Conservation (phyloP, 2,329 filamentous ascomycete genomes). For the Clarireedia sp. region DNA sequence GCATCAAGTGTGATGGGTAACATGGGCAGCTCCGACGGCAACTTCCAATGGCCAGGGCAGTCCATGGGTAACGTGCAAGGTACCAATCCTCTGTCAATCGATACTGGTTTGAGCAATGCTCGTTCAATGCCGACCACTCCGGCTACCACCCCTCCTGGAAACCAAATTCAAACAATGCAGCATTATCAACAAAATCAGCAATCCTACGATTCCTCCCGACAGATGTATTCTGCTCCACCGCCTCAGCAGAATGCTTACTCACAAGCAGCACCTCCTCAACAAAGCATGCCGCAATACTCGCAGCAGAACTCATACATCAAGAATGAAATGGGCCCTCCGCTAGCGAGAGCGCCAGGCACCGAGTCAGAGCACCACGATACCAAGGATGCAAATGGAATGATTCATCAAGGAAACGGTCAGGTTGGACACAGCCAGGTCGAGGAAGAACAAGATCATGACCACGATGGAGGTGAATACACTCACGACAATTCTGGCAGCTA, state of each 20-base stretch:
- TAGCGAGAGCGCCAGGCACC: constrained; percentile 49
- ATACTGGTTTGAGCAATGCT: constrained; percentile 68
- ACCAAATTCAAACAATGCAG: constrained; percentile 68
- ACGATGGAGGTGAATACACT: constrained; percentile 75
- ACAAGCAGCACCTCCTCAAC: constrained; percentile 49
- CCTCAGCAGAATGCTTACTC: constrained; percentile 63
- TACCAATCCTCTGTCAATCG: constrained; percentile 69
- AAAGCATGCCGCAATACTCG: constrained; percentile 63
- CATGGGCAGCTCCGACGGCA: constrained; percentile 65
- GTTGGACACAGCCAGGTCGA: constrained; percentile 48
- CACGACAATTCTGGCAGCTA: constrained; percentile 69
- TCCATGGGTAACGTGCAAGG: constrained; percentile 54
- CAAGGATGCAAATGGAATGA: constrained; percentile 58
- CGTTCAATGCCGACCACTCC: constrained; percentile 88
- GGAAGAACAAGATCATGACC: constrained; percentile 65
- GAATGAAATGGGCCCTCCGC: constrained; percentile 81
- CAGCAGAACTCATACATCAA: constrained; percentile 60
- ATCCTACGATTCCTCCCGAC: constrained; percentile 67
- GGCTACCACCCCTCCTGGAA: constrained; percentile 79
- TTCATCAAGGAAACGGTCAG: constrained; percentile 50
- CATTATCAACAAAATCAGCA: constrained; percentile 61
- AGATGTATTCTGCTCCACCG: constrained; percentile 67
- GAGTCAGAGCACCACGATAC: constrained; percentile 54
- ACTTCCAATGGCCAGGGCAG: constrained; percentile 69
- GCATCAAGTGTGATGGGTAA: constrained; percentile 73